These are phyloP conservation scores for Scolecobasidium constrictum DNA, from an alignment of 2,329 filamentous ascomycete species.

Conservation along the genomic window DNA sequence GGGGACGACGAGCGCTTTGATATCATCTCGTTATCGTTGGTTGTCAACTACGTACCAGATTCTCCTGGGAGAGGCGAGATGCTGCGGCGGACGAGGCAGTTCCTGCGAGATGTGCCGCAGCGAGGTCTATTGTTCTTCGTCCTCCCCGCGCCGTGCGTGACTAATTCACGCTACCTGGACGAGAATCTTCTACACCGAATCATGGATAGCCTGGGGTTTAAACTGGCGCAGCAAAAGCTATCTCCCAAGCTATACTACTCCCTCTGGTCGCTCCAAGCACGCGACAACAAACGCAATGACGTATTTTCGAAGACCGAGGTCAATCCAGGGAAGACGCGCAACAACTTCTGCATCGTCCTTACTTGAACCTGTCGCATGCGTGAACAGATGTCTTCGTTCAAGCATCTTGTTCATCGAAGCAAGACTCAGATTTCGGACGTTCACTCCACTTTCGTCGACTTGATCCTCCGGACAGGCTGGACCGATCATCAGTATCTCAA, in stretches of 20 bases:
- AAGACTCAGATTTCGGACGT: no score
- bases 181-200: slow-evolving; percentile 58
- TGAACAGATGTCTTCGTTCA: no score
- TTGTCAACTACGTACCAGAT: slow-evolving; percentile 88
- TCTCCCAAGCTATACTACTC: slow-evolving; percentile 82
- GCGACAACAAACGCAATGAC: slow-evolving; percentile 1
- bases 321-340: slow-evolving; percentile 9
- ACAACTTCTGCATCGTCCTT: slow-evolving; percentile 11
- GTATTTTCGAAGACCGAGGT: slow-evolving; percentile 11
- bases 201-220: slow-evolving; percentile 68
- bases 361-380: no score
- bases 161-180: slow-evolving; percentile 84
- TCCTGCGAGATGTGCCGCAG: slow-evolving; percentile 40
- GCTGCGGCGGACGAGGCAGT: slow-evolving; percentile 64
- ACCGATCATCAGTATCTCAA: no score
- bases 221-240: slow-evolving; percentile 52
- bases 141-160: slow-evolving; percentile 74
- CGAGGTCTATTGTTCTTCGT: slow-evolving; percentile 65
- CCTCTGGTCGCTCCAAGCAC: slow-evolving; percentile 53
- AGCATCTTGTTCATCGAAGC: no score
- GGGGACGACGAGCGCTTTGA: slow-evolving; percentile 57
- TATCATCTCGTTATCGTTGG: slow-evolving; percentile 81
- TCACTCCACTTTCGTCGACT: no score
- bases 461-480: no score
- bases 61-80: slow-evolving; percentile 68